Conservation (phyloP, 805 yeast species). For the Metschnikowia drakensbergensis region DNA sequence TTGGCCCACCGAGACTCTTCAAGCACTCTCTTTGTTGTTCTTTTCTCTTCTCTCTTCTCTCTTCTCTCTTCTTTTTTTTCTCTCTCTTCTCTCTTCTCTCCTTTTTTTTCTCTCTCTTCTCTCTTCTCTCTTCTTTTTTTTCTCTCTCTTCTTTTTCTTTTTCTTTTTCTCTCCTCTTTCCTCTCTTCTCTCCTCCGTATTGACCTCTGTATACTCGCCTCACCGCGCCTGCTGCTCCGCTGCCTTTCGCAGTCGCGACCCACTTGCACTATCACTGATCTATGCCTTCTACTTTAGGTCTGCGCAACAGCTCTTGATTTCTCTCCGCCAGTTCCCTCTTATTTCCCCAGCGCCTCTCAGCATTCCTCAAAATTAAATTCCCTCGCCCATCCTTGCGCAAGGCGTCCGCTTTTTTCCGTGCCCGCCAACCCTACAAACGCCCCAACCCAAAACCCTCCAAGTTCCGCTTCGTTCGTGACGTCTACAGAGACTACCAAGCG, state of each 20-base stretch:
- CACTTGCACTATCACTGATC: not conserved
- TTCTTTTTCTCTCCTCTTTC: not conserved
- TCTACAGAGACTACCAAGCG: slow-evolving; percentile 32
- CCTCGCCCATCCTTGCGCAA: slow-evolving; percentile 12
- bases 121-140: not conserved
- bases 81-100: not conserved
- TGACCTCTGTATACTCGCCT: no score
- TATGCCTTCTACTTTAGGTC: slow-evolving; percentile 1
- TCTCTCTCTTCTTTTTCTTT: not conserved
- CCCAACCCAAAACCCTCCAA: slow-evolving; percentile 19
- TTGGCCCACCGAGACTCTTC: no score
- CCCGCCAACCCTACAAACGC: slow-evolving; percentile 14
- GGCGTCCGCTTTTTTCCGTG: slow-evolving; percentile 12
- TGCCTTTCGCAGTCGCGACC: slow-evolving; percentile 5
- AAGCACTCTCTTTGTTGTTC: no score
- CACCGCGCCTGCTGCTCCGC: not conserved
- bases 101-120: no score
- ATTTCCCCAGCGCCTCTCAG: no score
- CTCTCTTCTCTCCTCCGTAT: not conserved
- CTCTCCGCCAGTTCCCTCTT: not conserved
- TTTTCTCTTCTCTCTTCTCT: no score
- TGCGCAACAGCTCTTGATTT: not conserved
- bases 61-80: not conserved
- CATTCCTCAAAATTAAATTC: slow-evolving; percentile 9
- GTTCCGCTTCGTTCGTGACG: slow-evolving; percentile 25